Evolutionary conservation across 768 basidiomycete species (phyloP), one percentile per base, ranked within the genome.

Genomic region (Solioccasus polychromus): DNA sequence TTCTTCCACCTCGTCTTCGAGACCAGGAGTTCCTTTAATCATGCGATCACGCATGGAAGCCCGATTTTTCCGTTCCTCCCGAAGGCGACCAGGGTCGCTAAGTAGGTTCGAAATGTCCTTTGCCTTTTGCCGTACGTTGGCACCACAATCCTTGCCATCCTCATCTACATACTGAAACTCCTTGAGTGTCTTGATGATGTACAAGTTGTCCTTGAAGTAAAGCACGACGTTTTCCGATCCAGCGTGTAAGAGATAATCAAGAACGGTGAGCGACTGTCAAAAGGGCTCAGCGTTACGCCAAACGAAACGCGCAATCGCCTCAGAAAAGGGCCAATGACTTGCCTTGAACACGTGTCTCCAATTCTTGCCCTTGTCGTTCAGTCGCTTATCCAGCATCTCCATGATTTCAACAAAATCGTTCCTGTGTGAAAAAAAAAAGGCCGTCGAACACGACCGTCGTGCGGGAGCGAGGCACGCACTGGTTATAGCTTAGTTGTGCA

Each of bases 271-370:
- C 35, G 90, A 89, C 85, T 92, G 48, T 5, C 8, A n/a, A n/a
- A n/a, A n/a, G n/a, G n/a, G n/a, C n/a, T n/a, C n/a, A n/a, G n/a
- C n/a, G n/a, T n/a, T n/a, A n/a, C n/a, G n/a, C n/a, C n/a, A n/a
- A n/a, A n/a, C n/a, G n/a, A n/a, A 45, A 47, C 28, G 17, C 4
- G 1, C 22, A 18, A 43, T 39, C 35, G 9, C 14, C 14, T 8
- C 30, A 18, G 12, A 24, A 25, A 40, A 24, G 7, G 36, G 19
- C n/a, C 34, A 28, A 35, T 19, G n/a, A 54, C 75, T 48, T 45
- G 85, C 92, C 78, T 98, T 98, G 80, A 96, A 98, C 47, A 98
- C 95, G 74, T 99, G 96, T 42, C 95, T 80, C 96, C 96, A 99
- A 60, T 98, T 97, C 81, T 98, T 98, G 29, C 96, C 96, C 75